Conservation (phyloP, 805 yeast species). For the Saccharomycopsis fermentans region DNA sequence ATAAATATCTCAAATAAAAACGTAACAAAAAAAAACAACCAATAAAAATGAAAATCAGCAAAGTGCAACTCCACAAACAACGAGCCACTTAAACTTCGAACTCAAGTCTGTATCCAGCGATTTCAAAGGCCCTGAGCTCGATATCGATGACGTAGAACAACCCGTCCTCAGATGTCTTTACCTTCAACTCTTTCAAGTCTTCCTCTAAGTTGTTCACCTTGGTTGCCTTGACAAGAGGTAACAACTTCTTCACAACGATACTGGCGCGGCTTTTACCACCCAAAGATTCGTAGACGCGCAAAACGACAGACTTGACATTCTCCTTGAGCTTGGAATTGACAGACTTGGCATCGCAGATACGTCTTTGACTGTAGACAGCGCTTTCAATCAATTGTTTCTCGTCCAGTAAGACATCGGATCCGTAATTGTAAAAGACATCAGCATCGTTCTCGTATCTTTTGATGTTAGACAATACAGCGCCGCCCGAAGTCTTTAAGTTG, state of each 20-base stretch:
- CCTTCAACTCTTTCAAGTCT: conserved; percentile 31
- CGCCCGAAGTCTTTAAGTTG: conserved; percentile 19
- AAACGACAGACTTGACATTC: conserved; percentile 44
- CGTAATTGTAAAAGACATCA: conserved; percentile 37
- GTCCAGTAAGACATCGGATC: conserved; percentile 4
- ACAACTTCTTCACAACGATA: conserved; percentile 31
- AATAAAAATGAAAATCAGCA: neutral
- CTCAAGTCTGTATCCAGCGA: conserved; percentile 37
- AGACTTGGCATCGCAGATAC: neutral
- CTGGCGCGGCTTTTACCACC: conserved; percentile 65
- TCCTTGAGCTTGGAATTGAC: conserved; percentile 20
- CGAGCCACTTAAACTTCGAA: conserved; percentile 18
- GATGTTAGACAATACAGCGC: conserved; percentile 61
- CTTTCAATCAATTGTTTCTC: neutral
- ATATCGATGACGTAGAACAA: conserved; percentile 33
- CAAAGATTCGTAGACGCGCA: conserved; percentile 76
- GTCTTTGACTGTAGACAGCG: neutral
- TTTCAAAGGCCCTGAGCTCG: conserved; percentile 64
- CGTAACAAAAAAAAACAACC: too few species aligned
- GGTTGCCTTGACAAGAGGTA: conserved; percentile 37
- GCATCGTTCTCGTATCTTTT: conserved; percentile 85
- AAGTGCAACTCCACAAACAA: too few species aligned
- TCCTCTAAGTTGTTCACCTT: conserved; percentile 55
- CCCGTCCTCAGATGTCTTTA: conserved; percentile 22
- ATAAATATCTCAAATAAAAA: too few species aligned